Evolutionary conservation across 2,329 filamentous ascomycete genomes (phyloP).

Genomic region (Arthrobotrys sinensis): DNA sequence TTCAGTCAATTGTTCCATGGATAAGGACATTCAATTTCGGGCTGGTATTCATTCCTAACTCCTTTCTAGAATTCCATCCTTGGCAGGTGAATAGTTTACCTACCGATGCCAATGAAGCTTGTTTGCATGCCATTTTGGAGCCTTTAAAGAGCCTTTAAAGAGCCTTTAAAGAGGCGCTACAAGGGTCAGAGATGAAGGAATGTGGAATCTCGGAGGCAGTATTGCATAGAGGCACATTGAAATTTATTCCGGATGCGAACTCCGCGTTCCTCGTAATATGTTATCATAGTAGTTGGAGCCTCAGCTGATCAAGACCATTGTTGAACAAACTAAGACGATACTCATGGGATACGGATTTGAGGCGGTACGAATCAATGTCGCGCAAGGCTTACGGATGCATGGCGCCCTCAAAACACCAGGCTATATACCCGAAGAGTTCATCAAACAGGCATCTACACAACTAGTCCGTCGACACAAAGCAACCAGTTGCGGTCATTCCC

Average conservation of each 20-base stretch:
- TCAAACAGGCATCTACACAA: not conserved
- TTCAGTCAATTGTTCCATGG: not conserved
- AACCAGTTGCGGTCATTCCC: not conserved
- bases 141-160: not conserved
- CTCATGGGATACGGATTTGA: not conserved
- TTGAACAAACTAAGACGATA: too few species aligned
- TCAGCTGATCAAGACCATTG: too few species aligned
- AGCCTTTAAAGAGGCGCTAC: not conserved
- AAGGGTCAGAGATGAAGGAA: slow-evolving; percentile 3
- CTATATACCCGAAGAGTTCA: too few species aligned
- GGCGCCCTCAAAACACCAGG: not conserved
- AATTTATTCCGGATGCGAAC: too few species aligned
- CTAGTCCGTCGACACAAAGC: not conserved
- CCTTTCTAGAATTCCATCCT: slow-evolving; percentile 8
- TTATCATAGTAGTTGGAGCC: too few species aligned
- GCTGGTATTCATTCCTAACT: not conserved
- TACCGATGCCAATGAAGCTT: slow-evolving; percentile 4
- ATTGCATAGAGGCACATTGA: too few species aligned
- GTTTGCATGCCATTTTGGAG: not conserved
- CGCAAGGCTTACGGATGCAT: not conserved
- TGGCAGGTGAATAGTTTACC: slow-evolving; percentile 9
- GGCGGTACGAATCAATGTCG: not conserved
- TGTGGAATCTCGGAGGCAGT: slow-evolving; percentile 6
- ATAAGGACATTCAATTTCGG: slow-evolving; percentile 4
- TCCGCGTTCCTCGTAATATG: too few species aligned